These are phyloP conservation scores for Oryza officinalis DNA, from an alignment of 176 grass and related monocot species.

Conservation along the genomic window DNA sequence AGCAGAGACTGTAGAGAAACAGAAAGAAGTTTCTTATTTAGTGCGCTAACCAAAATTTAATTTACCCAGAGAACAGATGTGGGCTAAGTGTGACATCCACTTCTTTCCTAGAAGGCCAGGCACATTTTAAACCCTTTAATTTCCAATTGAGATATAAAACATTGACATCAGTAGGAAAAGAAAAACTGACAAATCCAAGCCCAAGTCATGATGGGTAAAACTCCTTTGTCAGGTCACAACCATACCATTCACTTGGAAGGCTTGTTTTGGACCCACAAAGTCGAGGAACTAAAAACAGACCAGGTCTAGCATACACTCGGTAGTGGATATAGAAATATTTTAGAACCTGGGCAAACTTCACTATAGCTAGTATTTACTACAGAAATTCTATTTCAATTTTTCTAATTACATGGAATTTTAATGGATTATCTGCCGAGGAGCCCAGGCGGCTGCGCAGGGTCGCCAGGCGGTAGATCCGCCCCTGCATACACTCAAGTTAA, in stretches of 20 bases:
- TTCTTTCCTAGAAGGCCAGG: not conserved
- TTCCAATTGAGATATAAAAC: not conserved
- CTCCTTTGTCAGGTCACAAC: not conserved
- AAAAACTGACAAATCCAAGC: not conserved
- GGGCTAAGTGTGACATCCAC: not conserved
- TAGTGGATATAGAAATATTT: no score
- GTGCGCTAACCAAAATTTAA: slow-evolving; percentile 1
- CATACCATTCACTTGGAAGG: not conserved
- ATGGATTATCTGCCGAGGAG: no score
- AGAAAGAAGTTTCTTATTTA: slow-evolving; percentile 23
- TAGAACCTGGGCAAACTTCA: no score
- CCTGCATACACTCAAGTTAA: not conserved
- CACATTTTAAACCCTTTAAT: not conserved
- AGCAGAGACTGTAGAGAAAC: slow-evolving; percentile 74
- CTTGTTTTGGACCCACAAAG: not conserved
- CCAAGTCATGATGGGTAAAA: not conserved
- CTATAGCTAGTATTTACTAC: no score
- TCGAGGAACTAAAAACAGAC: not conserved
- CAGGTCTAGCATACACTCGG: not conserved
- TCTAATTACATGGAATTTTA: no score
- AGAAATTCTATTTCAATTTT: no score
- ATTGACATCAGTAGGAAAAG: not conserved
- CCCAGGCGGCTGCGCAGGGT: no score
- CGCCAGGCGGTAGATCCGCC: no score
- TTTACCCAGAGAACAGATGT: not conserved